Base-by-base conservation (phyloP, 352 stramenopile species). In the Phytopythium boreale region DNA sequence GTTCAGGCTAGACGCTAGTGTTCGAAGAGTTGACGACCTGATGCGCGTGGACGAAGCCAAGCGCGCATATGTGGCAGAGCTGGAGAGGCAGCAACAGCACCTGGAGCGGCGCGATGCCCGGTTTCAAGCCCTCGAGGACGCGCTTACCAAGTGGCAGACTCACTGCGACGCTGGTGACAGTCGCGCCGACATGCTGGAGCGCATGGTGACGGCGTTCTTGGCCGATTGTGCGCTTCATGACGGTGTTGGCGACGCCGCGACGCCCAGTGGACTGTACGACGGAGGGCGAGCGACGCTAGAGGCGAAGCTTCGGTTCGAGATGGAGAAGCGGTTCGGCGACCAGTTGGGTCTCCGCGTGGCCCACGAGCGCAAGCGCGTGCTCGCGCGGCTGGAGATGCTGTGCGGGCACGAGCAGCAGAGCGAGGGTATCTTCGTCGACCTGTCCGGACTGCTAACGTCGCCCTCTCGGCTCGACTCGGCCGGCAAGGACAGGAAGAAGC, bases 321-420 rank as follows among this genome's bases (percentile, higher is more conserved):
- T 80, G 34, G 78, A 89, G 53, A 71, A 60, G 47, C 77, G 71
- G 9, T 89, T 82, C 62, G 57, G 77, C 29, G 71, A 87, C 0
- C 80, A 86, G 66, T 56, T 91, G 4, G 83, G 79, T 31, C 27
- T 86, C 22, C 76, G 82, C 7, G 63, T 89, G 17, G 85, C 65
- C 36, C 72, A 87, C 53, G 82, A 91, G 60, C 71, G 80, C 51
- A 81, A 76, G 31, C 76, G 75, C 11, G 60, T 89, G 11, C 63
- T 91, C 1, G 71, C 79, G 14, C 69, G 71, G 2, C 75, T 89
- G 8, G 80, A 88, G n/a, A 72, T 72, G 37, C 63, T 88, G 20
- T 89, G 78, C 52, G 41, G 15, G 3, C 59, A 27, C 19, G 58
- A 70, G 29, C 20, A 51, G 39, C 19, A 15, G n/a, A 50, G 8